phyloP scores from a whole-genome alignment of 495 filamentous ascomycete species.

The Xylaria venustula region DNA sequence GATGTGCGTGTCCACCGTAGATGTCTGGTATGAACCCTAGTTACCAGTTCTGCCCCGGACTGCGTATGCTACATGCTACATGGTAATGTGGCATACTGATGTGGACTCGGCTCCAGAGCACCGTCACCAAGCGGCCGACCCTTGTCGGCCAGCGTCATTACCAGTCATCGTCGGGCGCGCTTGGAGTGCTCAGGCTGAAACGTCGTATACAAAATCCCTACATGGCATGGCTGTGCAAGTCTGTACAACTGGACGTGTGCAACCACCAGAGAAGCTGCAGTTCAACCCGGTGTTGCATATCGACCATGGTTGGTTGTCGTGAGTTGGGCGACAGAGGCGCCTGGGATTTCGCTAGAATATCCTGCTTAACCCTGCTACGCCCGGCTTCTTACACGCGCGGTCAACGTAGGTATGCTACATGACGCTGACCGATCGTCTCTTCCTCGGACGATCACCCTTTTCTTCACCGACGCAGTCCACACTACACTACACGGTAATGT shows the following conservation, averaged over 20 bases:
- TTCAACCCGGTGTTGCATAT: neutral
- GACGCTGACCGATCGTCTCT: neutral
- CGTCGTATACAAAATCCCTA: neutral
- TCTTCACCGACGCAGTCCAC: neutral
- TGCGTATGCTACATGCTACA: too few species aligned
- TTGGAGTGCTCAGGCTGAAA: conserved; percentile 14
- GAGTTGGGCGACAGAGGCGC: neutral
- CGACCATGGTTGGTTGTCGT: neutral
- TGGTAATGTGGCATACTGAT: too few species aligned
- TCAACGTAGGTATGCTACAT: neutral
- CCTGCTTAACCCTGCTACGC: conserved; percentile 5
- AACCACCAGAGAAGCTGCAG: neutral
- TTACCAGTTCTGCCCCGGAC: too few species aligned
- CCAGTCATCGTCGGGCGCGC: neutral
- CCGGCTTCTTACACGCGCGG: neutral
- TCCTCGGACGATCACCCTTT: neutral
- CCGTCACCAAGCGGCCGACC: too few species aligned
- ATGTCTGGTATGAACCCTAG: too few species aligned
- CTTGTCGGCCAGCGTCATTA: neutral
- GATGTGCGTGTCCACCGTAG: too few species aligned
- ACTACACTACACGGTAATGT: neutral
- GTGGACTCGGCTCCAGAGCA: too few species aligned
- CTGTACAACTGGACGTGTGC: neutral
- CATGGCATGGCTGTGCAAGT: neutral
- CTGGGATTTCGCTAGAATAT: neutral